Percentiles rank a stretch among this genome's conserved stretches.
Conservation (phyloP, 495 filamentous ascomycete genomes). For the Aspergillus cristatus region DNA sequence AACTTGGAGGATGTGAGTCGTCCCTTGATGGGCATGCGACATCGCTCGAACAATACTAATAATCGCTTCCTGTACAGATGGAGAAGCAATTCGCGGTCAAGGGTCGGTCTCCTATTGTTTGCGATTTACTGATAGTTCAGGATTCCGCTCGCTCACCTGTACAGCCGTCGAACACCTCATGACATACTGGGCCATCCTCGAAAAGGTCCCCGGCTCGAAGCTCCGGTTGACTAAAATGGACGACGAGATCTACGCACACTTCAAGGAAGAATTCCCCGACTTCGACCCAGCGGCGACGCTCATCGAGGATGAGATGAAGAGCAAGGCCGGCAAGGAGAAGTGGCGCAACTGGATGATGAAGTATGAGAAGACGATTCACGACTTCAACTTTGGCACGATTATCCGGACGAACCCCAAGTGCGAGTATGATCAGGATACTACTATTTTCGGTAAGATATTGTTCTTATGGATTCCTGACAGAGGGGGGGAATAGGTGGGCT, state of each 20-base stretch:
- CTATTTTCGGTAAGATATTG: slow-evolving; percentile 57
- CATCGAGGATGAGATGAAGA: slow-evolving; percentile 94
- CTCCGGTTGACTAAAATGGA: slow-evolving; percentile 88
- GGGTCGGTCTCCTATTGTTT: slow-evolving; percentile 40
- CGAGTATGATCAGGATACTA: slow-evolving; percentile 83
- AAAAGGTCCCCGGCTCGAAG: slow-evolving; percentile 75
- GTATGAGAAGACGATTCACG: slow-evolving; percentile 87
- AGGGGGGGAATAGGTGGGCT: slow-evolving; percentile 1
- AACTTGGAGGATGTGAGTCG: slow-evolving; percentile 67
- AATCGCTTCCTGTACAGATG: slow-evolving; percentile 48
- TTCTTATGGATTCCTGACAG: neutral
- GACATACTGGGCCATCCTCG: slow-evolving; percentile 94
- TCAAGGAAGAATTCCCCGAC: slow-evolving; percentile 81
- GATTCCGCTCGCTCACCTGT: slow-evolving; percentile 8
- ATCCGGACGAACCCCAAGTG: slow-evolving; percentile 64
- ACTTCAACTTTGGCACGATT: slow-evolving; percentile 97
- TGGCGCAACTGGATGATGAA: slow-evolving; percentile 93
- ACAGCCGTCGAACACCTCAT: slow-evolving; percentile 86
- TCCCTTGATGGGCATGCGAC: neutral
- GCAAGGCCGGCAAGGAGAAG: slow-evolving; percentile 86
- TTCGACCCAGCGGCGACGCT: slow-evolving; percentile 74
- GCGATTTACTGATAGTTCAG: neutral
- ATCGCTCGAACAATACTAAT: too few relatives aligned
- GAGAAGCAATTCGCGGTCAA: slow-evolving; percentile 99
- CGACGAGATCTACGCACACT: slow-evolving; percentile 85